Evolutionary conservation across 495 filamentous ascomycete genomes (phyloP).

Genomic region (Haplographium delicatum): DNA sequence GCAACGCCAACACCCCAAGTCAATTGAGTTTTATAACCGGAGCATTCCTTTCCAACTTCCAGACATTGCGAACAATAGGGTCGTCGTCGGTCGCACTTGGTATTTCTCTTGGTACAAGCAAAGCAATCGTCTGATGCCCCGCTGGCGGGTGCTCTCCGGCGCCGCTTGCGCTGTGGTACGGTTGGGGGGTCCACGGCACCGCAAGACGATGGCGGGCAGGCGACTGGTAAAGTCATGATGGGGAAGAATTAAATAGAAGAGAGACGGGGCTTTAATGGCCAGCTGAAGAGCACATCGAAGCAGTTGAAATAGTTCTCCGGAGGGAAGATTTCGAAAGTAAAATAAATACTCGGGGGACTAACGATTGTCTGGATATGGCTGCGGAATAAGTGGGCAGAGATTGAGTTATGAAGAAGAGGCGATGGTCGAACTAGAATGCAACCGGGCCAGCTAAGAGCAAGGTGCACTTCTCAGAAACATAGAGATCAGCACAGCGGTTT

Average conservation of each 20-base stretch:
- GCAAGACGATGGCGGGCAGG: slow-evolving; percentile 23
- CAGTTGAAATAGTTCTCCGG: too few relatives aligned
- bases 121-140: slow-evolving; percentile 96
- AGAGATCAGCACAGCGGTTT: slow-evolving; percentile 19
- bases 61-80: slow-evolving; percentile 96
- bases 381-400: slow-evolving; percentile 15
- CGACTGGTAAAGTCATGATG: slow-evolving; percentile 26
- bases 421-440: slow-evolving; percentile 12
- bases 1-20: slow-evolving; percentile 98
- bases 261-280: background rate
- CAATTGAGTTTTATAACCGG: slow-evolving; percentile 93
- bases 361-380: slow-evolving; percentile 17
- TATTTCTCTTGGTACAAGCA: slow-evolving; percentile 75
- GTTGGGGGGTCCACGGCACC: slow-evolving; percentile 20
- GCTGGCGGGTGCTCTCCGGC: slow-evolving; percentile 80
- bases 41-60: slow-evolving; percentile 86
- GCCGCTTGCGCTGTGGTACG: slow-evolving; percentile 63
- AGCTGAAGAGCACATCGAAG: slow-evolving; percentile 7
- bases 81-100: slow-evolving; percentile 84
- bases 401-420: slow-evolving; percentile 17
- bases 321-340: too few relatives aligned
- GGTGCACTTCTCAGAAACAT: slow-evolving; percentile 1
- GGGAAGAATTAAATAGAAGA: background rate
- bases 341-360: slow-evolving; percentile 7
- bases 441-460: slow-evolving; percentile 7